A percentile compares a stretch with the other conserved stretches of the same genome.
Conservation (phyloP, 139 green algal genomes). For the Mesotaenium endlicherianum region DNA sequence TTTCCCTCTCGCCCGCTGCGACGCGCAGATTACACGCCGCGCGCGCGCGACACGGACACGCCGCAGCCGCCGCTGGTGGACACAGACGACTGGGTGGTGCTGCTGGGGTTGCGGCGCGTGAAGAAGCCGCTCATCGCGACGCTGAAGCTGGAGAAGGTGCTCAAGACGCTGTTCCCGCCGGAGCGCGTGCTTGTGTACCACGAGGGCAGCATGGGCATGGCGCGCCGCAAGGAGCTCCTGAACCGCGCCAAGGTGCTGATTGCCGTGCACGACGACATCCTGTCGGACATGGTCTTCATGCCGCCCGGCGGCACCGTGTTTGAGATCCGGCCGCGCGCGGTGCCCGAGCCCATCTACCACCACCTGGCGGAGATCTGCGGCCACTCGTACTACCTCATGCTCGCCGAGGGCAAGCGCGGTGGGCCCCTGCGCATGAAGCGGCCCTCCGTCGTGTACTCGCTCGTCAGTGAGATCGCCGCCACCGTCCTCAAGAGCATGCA, state of each 20-base stretch:
- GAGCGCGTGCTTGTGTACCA: slow-evolving; percentile 6
- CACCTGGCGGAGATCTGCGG: slow-evolving; percentile 35
- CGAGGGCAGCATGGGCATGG: slow-evolving; percentile 2
- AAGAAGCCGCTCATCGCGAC: slow-evolving; percentile 2
- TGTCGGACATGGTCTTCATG: slow-evolving; percentile 39
- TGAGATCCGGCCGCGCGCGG: slow-evolving; percentile 12
- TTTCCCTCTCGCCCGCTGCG: too few species aligned
- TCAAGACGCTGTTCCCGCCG: slow-evolving; percentile 5
- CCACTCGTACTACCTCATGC: slow-evolving; percentile 22
- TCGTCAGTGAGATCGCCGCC: too few species aligned
- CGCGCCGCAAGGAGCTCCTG: slow-evolving; percentile 24
- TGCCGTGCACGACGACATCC: slow-evolving; percentile 19
- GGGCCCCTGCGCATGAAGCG: too few species aligned
- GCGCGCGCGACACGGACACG: too few species aligned
- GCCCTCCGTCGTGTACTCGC: too few species aligned
- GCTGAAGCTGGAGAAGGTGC: background rate
- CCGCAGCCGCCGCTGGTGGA: background rate
- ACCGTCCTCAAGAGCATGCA: too few species aligned
- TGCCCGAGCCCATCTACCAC: slow-evolving; percentile 18
- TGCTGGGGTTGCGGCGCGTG: slow-evolving; percentile 14
- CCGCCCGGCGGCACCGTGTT: slow-evolving; percentile 21
- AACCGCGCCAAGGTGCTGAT: slow-evolving; percentile 20
- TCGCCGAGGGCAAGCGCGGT: slow-evolving; percentile 27
- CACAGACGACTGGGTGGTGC: slow-evolving; percentile 11
- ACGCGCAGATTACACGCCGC: too few species aligned